Evolutionary conservation across 768 basidiomycete genomes (phyloP), one percentile per base, ranked within the genome.

Genomic region (Cystofilobasidium macerans): DNA sequence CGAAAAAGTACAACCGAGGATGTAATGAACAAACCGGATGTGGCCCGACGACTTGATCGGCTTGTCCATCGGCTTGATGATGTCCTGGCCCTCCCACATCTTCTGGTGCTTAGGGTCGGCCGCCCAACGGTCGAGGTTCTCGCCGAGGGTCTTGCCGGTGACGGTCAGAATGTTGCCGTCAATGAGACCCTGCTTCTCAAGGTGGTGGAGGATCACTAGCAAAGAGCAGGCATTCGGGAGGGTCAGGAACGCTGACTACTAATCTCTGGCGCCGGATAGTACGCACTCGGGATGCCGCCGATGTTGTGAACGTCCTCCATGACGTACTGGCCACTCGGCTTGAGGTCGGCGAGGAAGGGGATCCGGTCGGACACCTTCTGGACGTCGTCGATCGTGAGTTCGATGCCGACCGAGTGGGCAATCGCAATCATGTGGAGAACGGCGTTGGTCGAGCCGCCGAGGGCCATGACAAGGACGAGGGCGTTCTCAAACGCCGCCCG

Each of bases 231-330:
- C n/a, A 6, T n/a, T 11, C 8, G 20, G 24, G 24, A 16, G 4
- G 18, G 35, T 16, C 36, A 59, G 36, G 58, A 36, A 16, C 38
- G 38, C 8, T 8, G 38, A 40, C 30, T 58, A 36, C 24, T 40
- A 7, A 26, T 6, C n/a, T n/a, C n/a, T n/a, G n/a, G n/a, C 1
- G 57, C 13, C 53, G 45, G 28, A 56, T 9, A 12, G 28, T 12
- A 80, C 87, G 69, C 77, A 94, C 92, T 88, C 5, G 95, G 94
- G 71, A 93, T 92, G 64, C 94, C 95, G 62, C 95, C 95, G 65
- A 98, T 85, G 76, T 87, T 89, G 82, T 89, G 85, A 12, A 99
- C 84, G 73, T 98, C 89, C 77, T 93, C 92, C 91, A 98, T 95
- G 71, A 98, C 89, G 80, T 97, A 98, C 77, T 92, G 92, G 42